These are phyloP conservation scores for Schwanniomyces vanrijiae DNA, from an alignment of 805 yeast species.

Conservation along the genomic window DNA sequence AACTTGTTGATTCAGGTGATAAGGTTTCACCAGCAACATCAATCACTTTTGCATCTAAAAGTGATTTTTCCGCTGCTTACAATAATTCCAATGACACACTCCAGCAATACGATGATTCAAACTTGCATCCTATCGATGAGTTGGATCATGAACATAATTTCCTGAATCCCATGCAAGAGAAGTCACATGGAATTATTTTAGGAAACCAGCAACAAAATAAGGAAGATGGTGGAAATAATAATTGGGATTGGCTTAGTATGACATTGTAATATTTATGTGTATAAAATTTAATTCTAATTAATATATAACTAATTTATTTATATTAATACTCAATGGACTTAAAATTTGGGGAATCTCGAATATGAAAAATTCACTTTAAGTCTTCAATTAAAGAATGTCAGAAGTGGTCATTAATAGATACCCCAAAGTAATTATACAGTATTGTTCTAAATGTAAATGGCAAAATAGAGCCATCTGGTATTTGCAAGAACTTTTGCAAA, in stretches of 20 bases:
- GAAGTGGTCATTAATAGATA: conserved; percentile 19
- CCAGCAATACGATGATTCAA: not conserved
- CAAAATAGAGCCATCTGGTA: conserved; percentile 87
- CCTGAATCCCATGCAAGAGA: not conserved
- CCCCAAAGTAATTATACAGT: conserved; percentile 68
- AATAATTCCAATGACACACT: not conserved
- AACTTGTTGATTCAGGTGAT: not conserved
- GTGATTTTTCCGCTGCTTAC: not conserved
- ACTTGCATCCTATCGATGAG: conserved; percentile 7
- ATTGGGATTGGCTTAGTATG: conserved; percentile 33
- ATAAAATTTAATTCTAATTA: not conserved
- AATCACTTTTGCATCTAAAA: not conserved
- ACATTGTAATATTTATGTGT: conserved; percentile 12
- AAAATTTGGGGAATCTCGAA: not conserved
- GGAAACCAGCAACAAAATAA: not conserved
- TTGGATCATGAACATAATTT: conserved; percentile 5
- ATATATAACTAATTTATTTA: not conserved
- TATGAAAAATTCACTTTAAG: not conserved
- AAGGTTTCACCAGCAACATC: not conserved
- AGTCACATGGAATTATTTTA: not conserved
- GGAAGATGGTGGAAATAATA: conserved; percentile 9
- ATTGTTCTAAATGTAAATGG: conserved; percentile 88
- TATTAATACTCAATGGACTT: not conserved
- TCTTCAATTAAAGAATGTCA: not conserved
- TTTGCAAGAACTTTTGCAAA: conserved; percentile 78